Conservation (phyloP, 106 monocot genomes). For the Cymbidium sinense region DNA sequence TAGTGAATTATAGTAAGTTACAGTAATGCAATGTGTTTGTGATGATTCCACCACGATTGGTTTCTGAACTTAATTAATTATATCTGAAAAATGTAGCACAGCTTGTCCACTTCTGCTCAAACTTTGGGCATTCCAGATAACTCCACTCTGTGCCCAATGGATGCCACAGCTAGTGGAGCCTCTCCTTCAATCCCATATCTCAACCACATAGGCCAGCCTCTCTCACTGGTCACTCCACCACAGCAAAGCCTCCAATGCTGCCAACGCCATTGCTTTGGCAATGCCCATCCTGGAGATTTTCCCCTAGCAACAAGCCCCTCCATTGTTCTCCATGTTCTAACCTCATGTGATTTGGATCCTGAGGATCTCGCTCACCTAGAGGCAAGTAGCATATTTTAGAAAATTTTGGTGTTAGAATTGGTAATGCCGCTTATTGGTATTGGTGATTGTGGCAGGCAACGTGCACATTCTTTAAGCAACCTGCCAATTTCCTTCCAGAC, state of each 20-base stretch:
- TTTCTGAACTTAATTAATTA: not conserved
- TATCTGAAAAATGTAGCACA: not conserved
- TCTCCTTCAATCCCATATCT: conserved; percentile 63
- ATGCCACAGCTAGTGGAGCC: conserved; percentile 69
- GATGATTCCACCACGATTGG: not conserved
- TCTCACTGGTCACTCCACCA: conserved; percentile 59
- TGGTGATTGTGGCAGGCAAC: conserved; percentile 61
- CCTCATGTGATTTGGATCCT: conserved; percentile 72
- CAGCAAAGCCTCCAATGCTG: conserved; percentile 67
- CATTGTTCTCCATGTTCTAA: conserved; percentile 91
- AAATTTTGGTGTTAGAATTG: conserved; percentile 23
- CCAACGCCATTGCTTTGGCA: conserved; percentile 83
- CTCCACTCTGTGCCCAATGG: conserved; percentile 59
- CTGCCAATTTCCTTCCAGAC: conserved; percentile 82
- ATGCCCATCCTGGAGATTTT: conserved; percentile 79
- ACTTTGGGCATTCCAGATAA: not conserved
- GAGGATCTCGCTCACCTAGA: conserved; percentile 87
- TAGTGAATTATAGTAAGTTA: not conserved
- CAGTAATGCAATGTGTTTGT: not conserved
- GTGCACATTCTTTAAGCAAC: conserved; percentile 82
- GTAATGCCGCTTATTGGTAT: conserved; percentile 45
- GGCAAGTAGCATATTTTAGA: conserved; percentile 51
- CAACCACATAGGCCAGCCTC: conserved; percentile 69
- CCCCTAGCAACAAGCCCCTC: conserved; percentile 85
- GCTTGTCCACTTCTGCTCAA: too few relatives aligned